Evolutionary conservation across 225 moss, liverwort and hornwort genomes (phyloP).

Genomic region (Bryum argenteum): DNA sequence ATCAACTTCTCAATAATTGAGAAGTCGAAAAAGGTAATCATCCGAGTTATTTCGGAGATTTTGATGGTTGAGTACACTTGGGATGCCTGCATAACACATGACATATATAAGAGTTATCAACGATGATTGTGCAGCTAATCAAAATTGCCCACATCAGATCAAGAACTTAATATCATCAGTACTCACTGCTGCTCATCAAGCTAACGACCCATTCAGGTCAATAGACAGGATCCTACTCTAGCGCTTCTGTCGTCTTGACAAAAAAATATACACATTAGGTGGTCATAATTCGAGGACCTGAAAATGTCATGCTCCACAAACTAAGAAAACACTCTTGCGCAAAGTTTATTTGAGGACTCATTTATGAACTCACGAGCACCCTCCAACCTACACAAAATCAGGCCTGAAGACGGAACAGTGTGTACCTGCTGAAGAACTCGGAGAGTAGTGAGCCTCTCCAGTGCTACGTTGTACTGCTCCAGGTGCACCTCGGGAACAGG

Average conservation of each 20-base stretch:
- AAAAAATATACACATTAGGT: no score
- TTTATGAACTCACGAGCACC: no score
- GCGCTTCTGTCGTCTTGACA: no score
- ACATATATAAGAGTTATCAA: not conserved
- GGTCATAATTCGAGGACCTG: no score
- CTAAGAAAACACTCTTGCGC: no score
- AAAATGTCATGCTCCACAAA: not conserved
- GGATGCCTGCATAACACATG: slow-evolving; percentile 54
- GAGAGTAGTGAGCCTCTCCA: slow-evolving; percentile 86
- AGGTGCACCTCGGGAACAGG: slow-evolving; percentile 96
- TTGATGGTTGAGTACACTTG: slow-evolving; percentile 94
- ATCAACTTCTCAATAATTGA: slow-evolving; percentile 84
- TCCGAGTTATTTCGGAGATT: slow-evolving; percentile 74
- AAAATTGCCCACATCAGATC: no score
- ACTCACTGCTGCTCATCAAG: not conserved
- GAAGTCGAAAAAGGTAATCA: slow-evolving; percentile 93
- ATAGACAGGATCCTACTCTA: not conserved
- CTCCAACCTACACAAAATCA: no score
- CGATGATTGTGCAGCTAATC: not conserved
- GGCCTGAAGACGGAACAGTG: no score
- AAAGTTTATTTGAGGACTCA: no score
- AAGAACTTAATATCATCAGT: no score
- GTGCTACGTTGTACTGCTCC: slow-evolving; percentile 84
- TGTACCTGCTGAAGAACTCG: slow-evolving; percentile 82
- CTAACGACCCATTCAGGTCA: not conserved